Evolutionary conservation across 1,284 basidiomycete genomes (phyloP).

Genomic region (Microbotryomycetes sp.): DNA sequence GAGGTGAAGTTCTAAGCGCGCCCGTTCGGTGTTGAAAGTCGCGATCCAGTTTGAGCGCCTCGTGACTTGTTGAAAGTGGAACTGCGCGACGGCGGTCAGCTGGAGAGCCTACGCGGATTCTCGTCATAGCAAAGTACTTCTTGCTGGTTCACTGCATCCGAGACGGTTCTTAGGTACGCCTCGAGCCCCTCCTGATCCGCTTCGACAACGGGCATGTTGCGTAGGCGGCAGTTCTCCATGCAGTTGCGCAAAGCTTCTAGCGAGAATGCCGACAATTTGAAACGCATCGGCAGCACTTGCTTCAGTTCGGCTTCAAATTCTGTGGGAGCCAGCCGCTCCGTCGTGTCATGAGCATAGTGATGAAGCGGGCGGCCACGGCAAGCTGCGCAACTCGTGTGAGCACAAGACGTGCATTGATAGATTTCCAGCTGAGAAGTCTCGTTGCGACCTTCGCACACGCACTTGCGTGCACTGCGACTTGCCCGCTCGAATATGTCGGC

Average conservation of each 20-base stretch:
- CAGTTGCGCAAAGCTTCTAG: not conserved
- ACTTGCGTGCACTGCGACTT: slow-evolving; percentile 65
- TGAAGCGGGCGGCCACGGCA: slow-evolving; percentile 89
- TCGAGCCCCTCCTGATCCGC: not conserved
- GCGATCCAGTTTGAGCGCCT: slow-evolving; percentile 82
- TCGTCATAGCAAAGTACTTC: slow-evolving; percentile 36
- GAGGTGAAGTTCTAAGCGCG: slow-evolving; percentile 66
- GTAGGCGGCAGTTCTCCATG: not conserved
- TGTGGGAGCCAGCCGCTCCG: slow-evolving; percentile 52
- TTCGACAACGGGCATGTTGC: not conserved
- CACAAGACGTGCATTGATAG: slow-evolving; percentile 66
- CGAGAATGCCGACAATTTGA: slow-evolving; percentile 54
- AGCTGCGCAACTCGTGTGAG: slow-evolving; percentile 68
- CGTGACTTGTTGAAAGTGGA: slow-evolving; percentile 77
- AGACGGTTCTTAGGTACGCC: slow-evolving; percentile 31
- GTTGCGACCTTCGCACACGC: slow-evolving; percentile 78
- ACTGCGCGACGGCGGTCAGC: slow-evolving; percentile 39
- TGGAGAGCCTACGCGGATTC: not conserved
- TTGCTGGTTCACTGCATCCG: slow-evolving; percentile 51
- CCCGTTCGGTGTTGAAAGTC: slow-evolving; percentile 64
- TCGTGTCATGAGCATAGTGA: slow-evolving; percentile 51
- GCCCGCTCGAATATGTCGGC: slow-evolving; percentile 58
- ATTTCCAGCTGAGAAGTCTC: slow-evolving; percentile 66
- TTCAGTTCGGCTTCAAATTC: slow-evolving; percentile 70
- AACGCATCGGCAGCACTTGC: slow-evolving; percentile 75